Evolutionary conservation across 192 early-diverging fungal genomes (phyloP).

Genomic region (Martensiomyces pterosporus): DNA sequence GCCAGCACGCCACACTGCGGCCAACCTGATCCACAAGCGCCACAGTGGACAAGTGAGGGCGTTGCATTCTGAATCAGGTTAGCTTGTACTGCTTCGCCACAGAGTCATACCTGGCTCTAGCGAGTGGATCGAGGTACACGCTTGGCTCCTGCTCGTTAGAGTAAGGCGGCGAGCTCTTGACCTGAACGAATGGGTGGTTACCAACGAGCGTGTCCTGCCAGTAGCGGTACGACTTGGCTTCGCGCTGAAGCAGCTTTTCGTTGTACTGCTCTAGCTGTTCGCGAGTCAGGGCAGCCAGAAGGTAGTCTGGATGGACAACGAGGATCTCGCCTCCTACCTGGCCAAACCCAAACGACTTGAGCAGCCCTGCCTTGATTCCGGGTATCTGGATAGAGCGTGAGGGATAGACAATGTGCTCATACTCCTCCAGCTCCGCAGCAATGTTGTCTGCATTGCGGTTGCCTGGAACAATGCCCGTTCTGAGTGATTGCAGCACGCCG

Average conservation of each 20-base stretch:
- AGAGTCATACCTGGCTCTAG: slow-evolving; percentile 71
- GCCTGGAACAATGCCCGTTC: background rate
- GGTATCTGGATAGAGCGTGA: slow-evolving; percentile 77
- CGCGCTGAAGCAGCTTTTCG: slow-evolving; percentile 57
- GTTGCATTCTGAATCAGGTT: no score
- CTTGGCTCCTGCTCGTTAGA: slow-evolving; percentile 62
- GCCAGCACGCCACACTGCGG: no score
- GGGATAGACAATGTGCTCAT: slow-evolving; percentile 76
- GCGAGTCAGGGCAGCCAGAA: slow-evolving; percentile 66
- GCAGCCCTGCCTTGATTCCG: slow-evolving; percentile 78
- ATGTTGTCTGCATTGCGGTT: background rate
- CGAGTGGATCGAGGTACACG: slow-evolving; percentile 81
- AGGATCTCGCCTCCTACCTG: slow-evolving; percentile 83
- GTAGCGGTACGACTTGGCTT: slow-evolving; percentile 26
- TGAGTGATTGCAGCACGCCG: background rate
- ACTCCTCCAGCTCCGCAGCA: slow-evolving; percentile 59
- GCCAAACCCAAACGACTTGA: slow-evolving; percentile 88
- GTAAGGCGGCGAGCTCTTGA: slow-evolving; percentile 81
- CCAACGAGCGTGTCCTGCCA: slow-evolving; percentile 79
- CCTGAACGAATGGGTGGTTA: slow-evolving; percentile 65
- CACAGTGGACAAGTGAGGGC: no score
- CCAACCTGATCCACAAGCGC: no score
- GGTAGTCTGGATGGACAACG: slow-evolving; percentile 79
- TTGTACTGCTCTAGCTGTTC: slow-evolving; percentile 63
- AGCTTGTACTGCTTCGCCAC: no score